Evolutionary conservation across 805 yeast genomes (phyloP).

Genomic region (Debaryomyces tyrocola): DNA sequence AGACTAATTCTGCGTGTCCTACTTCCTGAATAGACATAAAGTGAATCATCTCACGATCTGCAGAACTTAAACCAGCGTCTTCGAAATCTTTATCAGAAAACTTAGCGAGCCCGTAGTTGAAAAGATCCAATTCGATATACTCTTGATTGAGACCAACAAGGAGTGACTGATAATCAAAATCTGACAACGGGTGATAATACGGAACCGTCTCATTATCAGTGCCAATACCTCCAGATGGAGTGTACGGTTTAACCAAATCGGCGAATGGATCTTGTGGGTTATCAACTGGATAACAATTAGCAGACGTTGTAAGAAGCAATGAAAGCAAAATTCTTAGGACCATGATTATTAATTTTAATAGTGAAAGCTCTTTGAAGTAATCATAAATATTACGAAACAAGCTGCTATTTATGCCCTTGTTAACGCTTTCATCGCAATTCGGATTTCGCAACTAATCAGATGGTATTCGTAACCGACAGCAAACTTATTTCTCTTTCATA

Average conservation of each 20-base stretch:
- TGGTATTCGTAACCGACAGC: too few species aligned
- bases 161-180: slow-evolving; percentile 1
- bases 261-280: slow-evolving; percentile 1
- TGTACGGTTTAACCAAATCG: neutral
- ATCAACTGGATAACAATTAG: slow-evolving; percentile 1
- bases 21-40: slow-evolving; percentile 1
- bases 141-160: neutral
- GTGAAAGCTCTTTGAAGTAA: too few species aligned
- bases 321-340: neutral
- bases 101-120: neutral
- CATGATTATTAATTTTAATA: too few species aligned
- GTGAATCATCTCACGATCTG: slow-evolving; percentile 1
- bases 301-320: neutral
- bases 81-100: slow-evolving; percentile 1
- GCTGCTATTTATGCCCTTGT: too few species aligned
- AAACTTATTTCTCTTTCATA: too few species aligned
- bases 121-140: slow-evolving; percentile 1
- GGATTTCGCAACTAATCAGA: too few species aligned
- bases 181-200: neutral
- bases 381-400: too few species aligned
- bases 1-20: neutral
- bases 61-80: neutral
- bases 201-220: neutral
- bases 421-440: too few species aligned
- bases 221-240: neutral